phyloP scores from a whole-genome alignment of 306 rosid species.

The Cicer pinnatifidum region DNA sequence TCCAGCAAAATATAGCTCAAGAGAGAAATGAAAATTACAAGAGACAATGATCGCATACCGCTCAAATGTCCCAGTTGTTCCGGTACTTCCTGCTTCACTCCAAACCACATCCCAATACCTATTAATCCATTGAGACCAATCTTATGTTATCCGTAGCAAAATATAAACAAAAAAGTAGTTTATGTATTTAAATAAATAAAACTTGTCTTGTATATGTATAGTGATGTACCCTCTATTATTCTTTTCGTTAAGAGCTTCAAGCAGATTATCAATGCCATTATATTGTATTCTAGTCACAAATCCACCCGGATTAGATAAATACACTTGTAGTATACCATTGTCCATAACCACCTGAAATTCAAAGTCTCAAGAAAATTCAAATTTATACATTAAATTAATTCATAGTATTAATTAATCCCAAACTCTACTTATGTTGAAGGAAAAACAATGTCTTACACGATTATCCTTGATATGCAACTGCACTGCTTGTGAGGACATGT shows the following conservation, averaged over 20 bases:
- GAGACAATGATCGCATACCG: slow-evolving; percentile 51
- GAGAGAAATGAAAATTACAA: neutral
- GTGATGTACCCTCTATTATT: slow-evolving; percentile 65
- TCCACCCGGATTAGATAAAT: slow-evolving; percentile 79
- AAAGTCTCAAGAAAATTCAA: slow-evolving; percentile 5
- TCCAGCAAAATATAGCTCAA: neutral
- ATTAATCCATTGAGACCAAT: slow-evolving; percentile 18
- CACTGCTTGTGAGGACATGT: slow-evolving; percentile 62
- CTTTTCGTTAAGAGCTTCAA: slow-evolving; percentile 52
- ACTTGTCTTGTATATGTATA: no score
- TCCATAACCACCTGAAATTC: slow-evolving; percentile 71
- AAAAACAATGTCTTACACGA: slow-evolving; percentile 51
- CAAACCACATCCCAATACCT: slow-evolving; percentile 98
- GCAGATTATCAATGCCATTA: slow-evolving; percentile 74
- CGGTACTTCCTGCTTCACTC: slow-evolving; percentile 77
- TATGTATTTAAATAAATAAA: no score
- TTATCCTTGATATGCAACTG: slow-evolving; percentile 49
- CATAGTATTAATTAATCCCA: neutral
- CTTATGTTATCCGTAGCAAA: neutral
- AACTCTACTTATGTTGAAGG: neutral
- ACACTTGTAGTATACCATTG: slow-evolving; percentile 71
- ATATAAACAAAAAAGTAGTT: no score
- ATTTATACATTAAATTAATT: neutral
- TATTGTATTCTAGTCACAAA: slow-evolving; percentile 67
- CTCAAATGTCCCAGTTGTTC: slow-evolving; percentile 68